Conservation (phyloP, 345 rosid genomes). For the Brassica napus region DNA sequence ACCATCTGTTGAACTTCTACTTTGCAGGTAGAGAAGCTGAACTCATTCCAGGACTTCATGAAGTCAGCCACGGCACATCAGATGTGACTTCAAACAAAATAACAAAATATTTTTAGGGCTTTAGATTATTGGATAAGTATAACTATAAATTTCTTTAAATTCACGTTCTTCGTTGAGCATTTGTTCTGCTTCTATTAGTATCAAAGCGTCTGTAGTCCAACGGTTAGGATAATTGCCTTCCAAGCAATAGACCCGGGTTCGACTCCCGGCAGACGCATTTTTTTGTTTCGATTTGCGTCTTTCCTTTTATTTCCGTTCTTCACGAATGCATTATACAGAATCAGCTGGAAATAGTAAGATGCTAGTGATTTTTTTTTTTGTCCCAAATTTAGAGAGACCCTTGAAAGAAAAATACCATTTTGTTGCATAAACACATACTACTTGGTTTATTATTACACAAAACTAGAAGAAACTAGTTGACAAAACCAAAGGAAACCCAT, state of each 20-base stretch:
- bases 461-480: not conserved
- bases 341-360: not conserved
- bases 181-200: not conserved
- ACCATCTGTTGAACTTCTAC: too few species aligned
- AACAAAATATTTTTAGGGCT: too few species aligned
- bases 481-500: slow-evolving; percentile 6
- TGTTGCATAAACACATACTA: not conserved
- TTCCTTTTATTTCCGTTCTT: not conserved
- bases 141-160: too few species aligned
- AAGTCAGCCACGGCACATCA: too few species aligned
- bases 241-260: slow-evolving; percentile 91
- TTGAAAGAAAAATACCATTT: too few species aligned
- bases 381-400: not conserved
- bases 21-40: too few species aligned
- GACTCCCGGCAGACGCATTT: slow-evolving; percentile 85
- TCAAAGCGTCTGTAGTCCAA: slow-evolving; percentile 45
- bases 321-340: not conserved
- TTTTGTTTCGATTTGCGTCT: not conserved
- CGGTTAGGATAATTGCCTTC: slow-evolving; percentile 85
- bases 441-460: slow-evolving; percentile 13
- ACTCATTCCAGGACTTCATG: too few species aligned
- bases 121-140: too few species aligned
- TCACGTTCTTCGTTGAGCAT: not conserved
- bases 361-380: not conserved
- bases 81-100: too few species aligned